These are phyloP conservation scores for Fusarium musae DNA, from an alignment of 2,329 filamentous ascomycete genomes.

Conservation along the genomic window DNA sequence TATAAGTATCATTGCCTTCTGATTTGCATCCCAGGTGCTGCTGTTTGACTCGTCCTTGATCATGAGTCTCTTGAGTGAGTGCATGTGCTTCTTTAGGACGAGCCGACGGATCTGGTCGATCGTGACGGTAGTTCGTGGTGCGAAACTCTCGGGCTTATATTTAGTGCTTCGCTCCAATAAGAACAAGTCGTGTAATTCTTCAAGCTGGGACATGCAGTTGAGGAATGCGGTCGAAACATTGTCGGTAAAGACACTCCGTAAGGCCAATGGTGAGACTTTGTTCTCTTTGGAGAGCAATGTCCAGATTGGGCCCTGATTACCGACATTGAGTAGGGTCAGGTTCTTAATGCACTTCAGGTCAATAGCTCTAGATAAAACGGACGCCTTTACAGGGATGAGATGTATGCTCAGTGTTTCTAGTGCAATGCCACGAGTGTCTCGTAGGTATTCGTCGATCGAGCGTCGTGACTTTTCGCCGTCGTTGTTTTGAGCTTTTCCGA, in stretches of 20 bases:
- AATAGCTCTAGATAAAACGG: slow-evolving; percentile 65
- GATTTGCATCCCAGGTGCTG: slow-evolving; percentile 66
- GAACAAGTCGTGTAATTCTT: slow-evolving; percentile 67
- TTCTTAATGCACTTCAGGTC: slow-evolving; percentile 66
- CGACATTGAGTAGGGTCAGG: slow-evolving; percentile 72
- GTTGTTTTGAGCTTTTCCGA: slow-evolving; percentile 26
- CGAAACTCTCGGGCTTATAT: slow-evolving; percentile 64
- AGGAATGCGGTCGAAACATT: slow-evolving; percentile 68
- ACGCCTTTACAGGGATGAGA: slow-evolving; percentile 69
- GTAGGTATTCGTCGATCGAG: slow-evolving; percentile 63
- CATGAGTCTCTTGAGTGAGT: slow-evolving; percentile 65
- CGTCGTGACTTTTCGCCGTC: slow-evolving; percentile 36
- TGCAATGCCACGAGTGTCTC: slow-evolving; percentile 66
- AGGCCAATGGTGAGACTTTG: slow-evolving; percentile 58
- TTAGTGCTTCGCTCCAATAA: slow-evolving; percentile 65
- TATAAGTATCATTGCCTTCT: slow-evolving; percentile 64
- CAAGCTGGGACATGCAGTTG: slow-evolving; percentile 62
- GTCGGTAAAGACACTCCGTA: slow-evolving; percentile 71
- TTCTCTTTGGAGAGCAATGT: slow-evolving; percentile 65
- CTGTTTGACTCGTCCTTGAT: slow-evolving; percentile 66
- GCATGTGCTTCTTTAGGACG: slow-evolving; percentile 68
- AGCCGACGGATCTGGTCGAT: slow-evolving; percentile 69
- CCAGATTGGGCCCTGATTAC: slow-evolving; percentile 71
- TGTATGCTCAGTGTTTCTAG: slow-evolving; percentile 66
- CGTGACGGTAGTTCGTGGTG: slow-evolving; percentile 59